Evolutionary conservation across 75 land plant genomes (phyloP).

Genomic region (Pinus taeda): DNA sequence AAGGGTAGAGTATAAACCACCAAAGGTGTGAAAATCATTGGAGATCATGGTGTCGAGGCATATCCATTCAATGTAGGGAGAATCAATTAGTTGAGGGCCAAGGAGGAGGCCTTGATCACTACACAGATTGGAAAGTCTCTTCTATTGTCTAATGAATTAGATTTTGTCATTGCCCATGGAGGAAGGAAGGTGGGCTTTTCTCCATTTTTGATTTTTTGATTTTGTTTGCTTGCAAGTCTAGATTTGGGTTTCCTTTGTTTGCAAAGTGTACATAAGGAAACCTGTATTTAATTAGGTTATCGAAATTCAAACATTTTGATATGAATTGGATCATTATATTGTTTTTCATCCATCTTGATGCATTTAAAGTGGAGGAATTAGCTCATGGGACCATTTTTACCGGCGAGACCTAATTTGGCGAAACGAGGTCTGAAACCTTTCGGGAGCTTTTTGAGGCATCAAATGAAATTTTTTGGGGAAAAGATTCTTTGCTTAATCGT

Average conservation of each 20-base stretch:
- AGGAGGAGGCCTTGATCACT: conserved; percentile 28
- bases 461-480: too few relatives aligned
- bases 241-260: conserved; percentile 15
- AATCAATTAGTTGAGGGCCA: conserved; percentile 22
- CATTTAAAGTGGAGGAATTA: too few relatives aligned
- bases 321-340: too few relatives aligned
- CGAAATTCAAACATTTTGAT: not conserved
- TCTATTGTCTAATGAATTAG: conserved; percentile 29
- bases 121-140: conserved; percentile 45
- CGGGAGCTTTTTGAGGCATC: too few relatives aligned
- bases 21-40: conserved; percentile 29
- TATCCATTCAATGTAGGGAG: conserved; percentile 58
- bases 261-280: conserved; percentile 13
- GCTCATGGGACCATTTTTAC: too few relatives aligned
- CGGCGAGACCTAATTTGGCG: too few relatives aligned
- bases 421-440: too few relatives aligned
- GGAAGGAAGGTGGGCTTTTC: conserved; percentile 29
- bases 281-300: conserved; percentile 11
- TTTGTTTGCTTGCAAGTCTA: conserved; percentile 8
- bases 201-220: not conserved
- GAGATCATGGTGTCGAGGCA: conserved; percentile 40
- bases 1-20: conserved; percentile 48
- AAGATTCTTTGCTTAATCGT: too few relatives aligned
- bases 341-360: too few relatives aligned
- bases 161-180: conserved; percentile 35